Conservation (phyloP, 768 basidiomycete genomes). For the Psilocybe azurescens region DNA sequence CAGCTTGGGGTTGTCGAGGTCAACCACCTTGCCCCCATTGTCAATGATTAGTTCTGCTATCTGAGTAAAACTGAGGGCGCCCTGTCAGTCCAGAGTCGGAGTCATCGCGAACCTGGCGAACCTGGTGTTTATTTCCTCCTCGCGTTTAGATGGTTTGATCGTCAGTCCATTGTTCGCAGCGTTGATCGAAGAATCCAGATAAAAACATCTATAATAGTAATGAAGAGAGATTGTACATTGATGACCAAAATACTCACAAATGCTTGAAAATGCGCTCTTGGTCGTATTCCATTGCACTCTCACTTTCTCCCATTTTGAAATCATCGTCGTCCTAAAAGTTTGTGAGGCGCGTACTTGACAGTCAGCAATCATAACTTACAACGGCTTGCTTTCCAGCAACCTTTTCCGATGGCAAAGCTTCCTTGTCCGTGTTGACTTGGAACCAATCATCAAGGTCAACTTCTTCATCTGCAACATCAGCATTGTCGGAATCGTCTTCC, state of each 20-base stretch:
- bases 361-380: conserved; percentile 3
- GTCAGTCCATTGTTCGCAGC: conserved; percentile 68
- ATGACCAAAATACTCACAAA: conserved; percentile 53
- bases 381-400: conserved; percentile 20
- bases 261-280: conserved; percentile 80
- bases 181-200: conserved; percentile 83
- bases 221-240: not conserved
- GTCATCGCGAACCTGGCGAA: conserved; percentile 24
- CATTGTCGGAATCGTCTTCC: conserved; percentile 74
- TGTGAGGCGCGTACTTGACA: not conserved
- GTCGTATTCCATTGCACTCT: conserved; percentile 79
- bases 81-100: conserved; percentile 9
- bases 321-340: conserved; percentile 31
- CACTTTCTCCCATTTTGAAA: conserved; percentile 74
- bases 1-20: conserved; percentile 75
- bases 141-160: conserved; percentile 54
- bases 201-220: conserved; percentile 70
- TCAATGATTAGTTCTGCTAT: conserved; percentile 56
- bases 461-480: conserved; percentile 47
- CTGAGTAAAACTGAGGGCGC: conserved; percentile 54
- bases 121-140: conserved; percentile 59
- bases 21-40: conserved; percentile 77
- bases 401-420: conserved; percentile 12
- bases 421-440: conserved; percentile 30
- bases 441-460: conserved; percentile 47